phyloP scores from a whole-genome alignment of 768 basidiomycete genomes.

The Tricholoma terreum region DNA sequence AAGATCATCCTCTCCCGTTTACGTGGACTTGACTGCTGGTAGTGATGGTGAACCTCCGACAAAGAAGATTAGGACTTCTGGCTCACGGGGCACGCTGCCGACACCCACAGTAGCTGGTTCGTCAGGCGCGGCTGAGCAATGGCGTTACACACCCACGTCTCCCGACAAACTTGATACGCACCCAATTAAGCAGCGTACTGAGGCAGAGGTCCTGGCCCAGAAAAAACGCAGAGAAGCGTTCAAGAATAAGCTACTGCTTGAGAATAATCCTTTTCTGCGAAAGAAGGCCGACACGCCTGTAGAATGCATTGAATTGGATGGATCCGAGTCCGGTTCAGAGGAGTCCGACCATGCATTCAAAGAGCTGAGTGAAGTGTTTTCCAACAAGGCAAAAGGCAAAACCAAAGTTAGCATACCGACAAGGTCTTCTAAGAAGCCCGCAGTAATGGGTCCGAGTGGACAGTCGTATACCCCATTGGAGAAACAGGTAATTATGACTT shows the following conservation, averaged over 20 bases:
- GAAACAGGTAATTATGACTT: conserved; percentile 47
- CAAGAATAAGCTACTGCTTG: conserved; percentile 48
- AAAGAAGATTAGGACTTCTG: conserved; percentile 28
- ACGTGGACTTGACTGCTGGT: conserved; percentile 52
- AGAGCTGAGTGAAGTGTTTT: conserved; percentile 47
- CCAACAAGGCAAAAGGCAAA: conserved; percentile 33
- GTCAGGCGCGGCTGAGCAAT: conserved; percentile 32
- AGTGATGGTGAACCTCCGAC: conserved; percentile 27
- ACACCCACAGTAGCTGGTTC: conserved; percentile 2
- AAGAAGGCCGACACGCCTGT: conserved; percentile 18
- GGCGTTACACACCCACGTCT: conserved; percentile 42
- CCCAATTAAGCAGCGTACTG: conserved; percentile 8
- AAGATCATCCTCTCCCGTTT: conserved; percentile 10
- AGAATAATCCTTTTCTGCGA: conserved; percentile 37
- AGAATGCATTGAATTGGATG: conserved; percentile 17
- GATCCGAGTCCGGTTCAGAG: conserved; percentile 32
- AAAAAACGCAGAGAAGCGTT: conserved; percentile 40
- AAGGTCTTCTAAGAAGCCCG: conserved; percentile 31
- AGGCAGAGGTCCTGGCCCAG: conserved; percentile 21
- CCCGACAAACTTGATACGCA: conserved; percentile 18
- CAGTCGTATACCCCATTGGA: conserved; percentile 75
- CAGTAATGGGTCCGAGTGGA: conserved; percentile 64
- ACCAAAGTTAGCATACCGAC: conserved; percentile 18
- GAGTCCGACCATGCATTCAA: conserved; percentile 47
- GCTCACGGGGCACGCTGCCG: neutral